Evolutionary conservation across 805 yeast species (phyloP).

Genomic region (Candida sakaeoensis): DNA sequence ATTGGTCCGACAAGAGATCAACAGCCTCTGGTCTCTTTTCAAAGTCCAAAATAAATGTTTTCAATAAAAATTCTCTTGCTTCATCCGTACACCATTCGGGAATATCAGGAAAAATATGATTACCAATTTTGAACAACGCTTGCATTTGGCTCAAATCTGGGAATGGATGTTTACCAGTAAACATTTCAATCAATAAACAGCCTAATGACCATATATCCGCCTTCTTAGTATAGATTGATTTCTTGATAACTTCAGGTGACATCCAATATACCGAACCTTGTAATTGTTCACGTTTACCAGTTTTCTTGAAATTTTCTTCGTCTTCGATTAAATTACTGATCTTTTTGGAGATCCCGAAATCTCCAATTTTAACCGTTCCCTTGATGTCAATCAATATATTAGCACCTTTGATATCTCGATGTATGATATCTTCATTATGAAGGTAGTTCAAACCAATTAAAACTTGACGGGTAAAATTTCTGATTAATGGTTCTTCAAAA

Average conservation of each 20-base stretch:
- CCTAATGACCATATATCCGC: conserved; percentile 99
- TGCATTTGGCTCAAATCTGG: conserved; percentile 96
- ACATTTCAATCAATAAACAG: conserved; percentile 90
- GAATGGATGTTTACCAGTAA: conserved; percentile 93
- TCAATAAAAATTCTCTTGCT: conserved; percentile 60
- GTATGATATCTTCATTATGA: conserved; percentile 73
- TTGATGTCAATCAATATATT: conserved; percentile 77
- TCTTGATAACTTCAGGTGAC: conserved; percentile 99
- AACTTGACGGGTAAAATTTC: conserved; percentile 72
- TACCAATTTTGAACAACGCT: conserved; percentile 92
- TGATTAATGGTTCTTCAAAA: conserved; percentile 70
- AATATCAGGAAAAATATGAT: conserved; percentile 72
- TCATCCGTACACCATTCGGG: conserved; percentile 71
- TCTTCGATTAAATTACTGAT: conserved; percentile 24
- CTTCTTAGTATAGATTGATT: conserved; percentile 82
- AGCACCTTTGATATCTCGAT: conserved; percentile 87
- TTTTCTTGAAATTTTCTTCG: conserved; percentile 23
- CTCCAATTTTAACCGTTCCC: conserved; percentile 80
- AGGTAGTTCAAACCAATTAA: conserved; percentile 70
- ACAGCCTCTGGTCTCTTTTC: conserved; percentile 70
- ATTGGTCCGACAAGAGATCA: conserved; percentile 63
- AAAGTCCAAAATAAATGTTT: conserved; percentile 74
- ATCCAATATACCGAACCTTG: conserved; percentile 97
- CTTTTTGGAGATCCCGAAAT: conserved; percentile 72
- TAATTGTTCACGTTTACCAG: conserved; percentile 65